A percentile compares a stretch with the other conserved stretches of the same genome.
Conservation (phyloP, 805 yeast genomes). For the Pichia eremophila region DNA sequence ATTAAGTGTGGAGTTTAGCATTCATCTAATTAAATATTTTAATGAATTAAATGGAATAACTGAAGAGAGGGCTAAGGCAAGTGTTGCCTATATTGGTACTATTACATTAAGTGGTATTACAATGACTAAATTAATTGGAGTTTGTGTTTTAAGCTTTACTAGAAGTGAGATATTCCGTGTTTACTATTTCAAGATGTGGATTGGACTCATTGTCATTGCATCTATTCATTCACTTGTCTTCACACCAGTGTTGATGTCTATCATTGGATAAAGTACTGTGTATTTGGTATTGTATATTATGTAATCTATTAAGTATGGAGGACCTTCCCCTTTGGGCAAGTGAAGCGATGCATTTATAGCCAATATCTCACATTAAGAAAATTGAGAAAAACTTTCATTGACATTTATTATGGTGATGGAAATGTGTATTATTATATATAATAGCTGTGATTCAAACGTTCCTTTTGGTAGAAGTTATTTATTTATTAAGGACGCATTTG, state of each 20-base stretch:
- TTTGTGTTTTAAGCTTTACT: conserved; percentile 77
- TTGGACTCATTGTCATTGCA: conserved; percentile 65
- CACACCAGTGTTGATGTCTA: conserved; percentile 64
- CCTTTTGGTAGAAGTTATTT: too few relatives aligned
- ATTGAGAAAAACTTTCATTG: too few relatives aligned
- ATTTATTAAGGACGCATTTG: too few relatives aligned
- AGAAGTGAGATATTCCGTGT: conserved; percentile 80
- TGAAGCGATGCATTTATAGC: too few relatives aligned
- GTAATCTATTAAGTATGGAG: too few relatives aligned
- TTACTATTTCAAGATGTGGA: conserved; percentile 94
- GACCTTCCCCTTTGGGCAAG: too few relatives aligned
- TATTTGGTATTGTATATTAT: too few relatives aligned
- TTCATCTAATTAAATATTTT: conserved; percentile 69
- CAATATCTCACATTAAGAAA: too few relatives aligned
- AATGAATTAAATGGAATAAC: conserved; percentile 6
- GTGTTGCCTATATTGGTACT: conserved; percentile 76
- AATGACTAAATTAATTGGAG: conserved; percentile 82
- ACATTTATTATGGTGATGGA: too few relatives aligned
- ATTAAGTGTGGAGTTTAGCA: conserved; percentile 85
- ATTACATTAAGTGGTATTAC: conserved; percentile 88
- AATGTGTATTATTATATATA: too few relatives aligned
- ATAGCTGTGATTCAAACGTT: too few relatives aligned
- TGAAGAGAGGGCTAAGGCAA: conserved; percentile 35
- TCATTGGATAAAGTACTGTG: conserved; percentile 32
- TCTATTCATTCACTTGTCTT: conserved; percentile 70